Percentiles rank a stretch among this genome's conserved stretches.
phyloP scores from a whole-genome alignment of 2,329 filamentous ascomycete species.

The Nemania abortiva region DNA sequence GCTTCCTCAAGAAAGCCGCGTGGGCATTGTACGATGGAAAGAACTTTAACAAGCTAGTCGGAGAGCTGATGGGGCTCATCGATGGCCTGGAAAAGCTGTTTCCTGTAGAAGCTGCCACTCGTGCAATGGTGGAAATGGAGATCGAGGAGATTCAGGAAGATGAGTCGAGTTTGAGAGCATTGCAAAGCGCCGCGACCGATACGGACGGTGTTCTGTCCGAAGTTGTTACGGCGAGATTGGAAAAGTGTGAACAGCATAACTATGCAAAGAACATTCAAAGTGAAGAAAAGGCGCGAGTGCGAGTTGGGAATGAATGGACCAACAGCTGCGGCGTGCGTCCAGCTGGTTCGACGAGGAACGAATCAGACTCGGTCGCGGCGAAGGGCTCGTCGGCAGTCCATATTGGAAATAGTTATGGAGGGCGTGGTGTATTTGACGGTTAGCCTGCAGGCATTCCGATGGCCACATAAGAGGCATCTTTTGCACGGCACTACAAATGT shows the following conservation, averaged over 20 bases:
- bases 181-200: constrained; percentile 34
- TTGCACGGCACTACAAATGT: no score
- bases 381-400: constrained; percentile 27
- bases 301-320: constrained; percentile 31
- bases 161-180: constrained; percentile 39
- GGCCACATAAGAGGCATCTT: background rate
- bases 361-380: constrained; percentile 10
- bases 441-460: constrained; percentile 1
- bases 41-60: constrained; percentile 41
- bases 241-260: constrained; percentile 8
- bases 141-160: constrained; percentile 46
- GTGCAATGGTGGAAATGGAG: constrained; percentile 39
- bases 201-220: constrained; percentile 18
- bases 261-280: constrained; percentile 10
- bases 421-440: constrained; percentile 25
- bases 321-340: background rate
- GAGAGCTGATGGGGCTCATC: constrained; percentile 41
- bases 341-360: constrained; percentile 16
- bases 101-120: constrained; percentile 36
- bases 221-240: constrained; percentile 17
- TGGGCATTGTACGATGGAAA: constrained; percentile 31
- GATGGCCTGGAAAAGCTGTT: constrained; percentile 47
- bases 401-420: constrained; percentile 32
- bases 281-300: constrained; percentile 23
- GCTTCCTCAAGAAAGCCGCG: constrained; percentile 18